Evolutionary conservation across 164 flowering plant genomes (phyloP), one percentile per base, ranked within the genome.

Genomic region (Dillenia turbinata): DNA sequence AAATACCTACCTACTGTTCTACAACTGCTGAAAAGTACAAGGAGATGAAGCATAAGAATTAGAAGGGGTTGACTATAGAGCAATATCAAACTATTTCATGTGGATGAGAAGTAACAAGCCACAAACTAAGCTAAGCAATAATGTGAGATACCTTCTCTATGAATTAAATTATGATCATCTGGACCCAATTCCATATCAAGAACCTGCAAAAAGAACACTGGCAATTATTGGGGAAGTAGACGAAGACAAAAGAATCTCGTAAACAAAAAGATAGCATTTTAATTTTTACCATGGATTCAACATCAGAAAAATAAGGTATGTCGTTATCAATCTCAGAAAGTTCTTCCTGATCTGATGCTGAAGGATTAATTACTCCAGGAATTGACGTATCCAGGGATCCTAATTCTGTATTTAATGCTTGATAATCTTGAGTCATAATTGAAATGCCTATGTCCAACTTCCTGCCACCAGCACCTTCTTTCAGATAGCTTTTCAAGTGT

Each of bases 141-240:
- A 5, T 14, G 9, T 16, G 11, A 33, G 51, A 53, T 67, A 92
- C 98, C 98, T 85, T 78, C 82, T 61, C 65, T 77, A 10, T 71
- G 76, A 70, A 60, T 68, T 14, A 75, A 60, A 47, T 83, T 89
- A 63, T 81, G 72, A 47, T 79, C 85, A 60, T 71, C 67, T 45
- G 93, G 87, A 58, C 72, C 86, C 78, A 92, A 80, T 60, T 88
- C 93, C 98, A 85, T 88, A 57, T 88, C 96, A 66, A 92, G 93
- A 65, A 92, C 78, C 98, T 92, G 84, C 56, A 64, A 60, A 59
- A 19, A 49, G 63, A 56, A 11, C 63, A 52, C 26, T 65, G 11
- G 26, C 9, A 67, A 22, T 33, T 12, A 62, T 65, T 44, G 57
- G 44, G 17, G 47, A 40, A 54, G 50, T 59, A 59, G 44, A 48